Percentiles rank a stretch among this genome's conserved stretches.
phyloP scores from a whole-genome alignment of 2,329 filamentous ascomycete species.

The Pseudogymnoascus sp. region DNA sequence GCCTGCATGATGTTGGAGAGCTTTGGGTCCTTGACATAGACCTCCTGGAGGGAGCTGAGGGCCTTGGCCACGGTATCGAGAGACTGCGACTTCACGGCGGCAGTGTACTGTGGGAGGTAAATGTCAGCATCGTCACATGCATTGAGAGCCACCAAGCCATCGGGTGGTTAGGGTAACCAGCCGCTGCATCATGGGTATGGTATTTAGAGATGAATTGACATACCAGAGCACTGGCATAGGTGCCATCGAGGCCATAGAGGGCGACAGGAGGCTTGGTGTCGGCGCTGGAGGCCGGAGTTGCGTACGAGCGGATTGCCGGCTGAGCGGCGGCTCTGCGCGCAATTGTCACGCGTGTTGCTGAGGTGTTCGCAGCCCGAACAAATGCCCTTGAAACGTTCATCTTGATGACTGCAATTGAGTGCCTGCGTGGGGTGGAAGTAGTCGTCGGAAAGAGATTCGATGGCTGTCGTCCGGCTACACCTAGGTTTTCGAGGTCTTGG shows the following conservation, averaged over 20 bases:
- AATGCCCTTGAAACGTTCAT: constrained; percentile 27
- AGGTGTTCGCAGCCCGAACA: constrained; percentile 24
- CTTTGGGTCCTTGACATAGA: constrained; percentile 77
- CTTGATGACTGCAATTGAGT: constrained; percentile 23
- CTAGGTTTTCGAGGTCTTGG: constrained; percentile 13
- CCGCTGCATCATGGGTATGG: not conserved
- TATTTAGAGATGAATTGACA: constrained; percentile 29
- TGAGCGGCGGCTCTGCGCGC: constrained; percentile 41
- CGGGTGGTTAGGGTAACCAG: not conserved
- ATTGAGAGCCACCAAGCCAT: not conserved
- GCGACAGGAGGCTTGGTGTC: constrained; percentile 77
- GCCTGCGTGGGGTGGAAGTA: constrained; percentile 14
- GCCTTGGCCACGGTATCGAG: constrained; percentile 82
- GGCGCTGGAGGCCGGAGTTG: constrained; percentile 46
- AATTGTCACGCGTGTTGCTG: constrained; percentile 21
- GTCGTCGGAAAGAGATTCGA: constrained; percentile 9
- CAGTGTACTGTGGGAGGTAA: constrained; percentile 66
- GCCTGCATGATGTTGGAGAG: constrained; percentile 66
- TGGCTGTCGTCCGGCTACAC: constrained; percentile 10
- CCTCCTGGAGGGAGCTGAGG: constrained; percentile 58
- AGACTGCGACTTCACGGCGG: constrained; percentile 75
- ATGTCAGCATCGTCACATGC: constrained; percentile 4
- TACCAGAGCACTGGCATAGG: constrained; percentile 98
- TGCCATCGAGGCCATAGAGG: constrained; percentile 93
- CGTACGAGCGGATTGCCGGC: constrained; percentile 65